Percentiles rank a stretch among this genome's conserved stretches.
Conservation (phyloP, 176 grass and related monocot genomes). For the Carex kokanica region DNA sequence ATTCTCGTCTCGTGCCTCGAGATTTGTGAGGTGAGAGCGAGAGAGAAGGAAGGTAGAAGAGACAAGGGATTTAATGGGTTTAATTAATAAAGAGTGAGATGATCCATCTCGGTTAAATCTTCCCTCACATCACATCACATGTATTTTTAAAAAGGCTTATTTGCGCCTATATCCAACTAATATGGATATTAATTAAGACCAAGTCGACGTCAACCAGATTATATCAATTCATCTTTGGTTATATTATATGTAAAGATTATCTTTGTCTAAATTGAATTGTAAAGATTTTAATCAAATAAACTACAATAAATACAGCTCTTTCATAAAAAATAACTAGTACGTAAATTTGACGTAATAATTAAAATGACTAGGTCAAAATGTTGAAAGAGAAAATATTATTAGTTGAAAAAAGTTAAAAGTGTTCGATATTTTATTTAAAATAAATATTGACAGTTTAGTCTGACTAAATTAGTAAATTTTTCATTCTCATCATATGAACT, state of each 20-base stretch:
- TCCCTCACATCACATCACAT: not conserved
- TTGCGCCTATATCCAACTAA: not conserved
- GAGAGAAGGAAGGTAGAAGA: slow-evolving; percentile 11
- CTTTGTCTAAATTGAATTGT: not conserved
- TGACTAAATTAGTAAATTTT: too few relatives aligned
- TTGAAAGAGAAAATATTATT: not conserved
- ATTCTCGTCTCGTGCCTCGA: slow-evolving; percentile 10
- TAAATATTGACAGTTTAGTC: not conserved
- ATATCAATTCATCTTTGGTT: not conserved
- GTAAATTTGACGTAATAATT: not conserved
- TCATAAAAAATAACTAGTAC: not conserved
- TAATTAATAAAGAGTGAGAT: slow-evolving; percentile 4
- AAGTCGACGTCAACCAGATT: not conserved
- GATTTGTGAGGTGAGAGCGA: slow-evolving; percentile 12
- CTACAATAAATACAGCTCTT: not conserved
- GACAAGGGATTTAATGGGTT: not conserved
- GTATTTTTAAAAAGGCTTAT: not conserved
- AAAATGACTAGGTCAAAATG: not conserved
- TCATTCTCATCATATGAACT: too few relatives aligned
- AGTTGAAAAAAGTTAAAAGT: not conserved
- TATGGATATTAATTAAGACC: not conserved
- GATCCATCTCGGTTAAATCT: not conserved
- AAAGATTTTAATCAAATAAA: too few relatives aligned
- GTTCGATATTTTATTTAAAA: not conserved
- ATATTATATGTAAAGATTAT: not conserved